Conservation (phyloP, 768 basidiomycete genomes). For the Obba rivulosa region DNA sequence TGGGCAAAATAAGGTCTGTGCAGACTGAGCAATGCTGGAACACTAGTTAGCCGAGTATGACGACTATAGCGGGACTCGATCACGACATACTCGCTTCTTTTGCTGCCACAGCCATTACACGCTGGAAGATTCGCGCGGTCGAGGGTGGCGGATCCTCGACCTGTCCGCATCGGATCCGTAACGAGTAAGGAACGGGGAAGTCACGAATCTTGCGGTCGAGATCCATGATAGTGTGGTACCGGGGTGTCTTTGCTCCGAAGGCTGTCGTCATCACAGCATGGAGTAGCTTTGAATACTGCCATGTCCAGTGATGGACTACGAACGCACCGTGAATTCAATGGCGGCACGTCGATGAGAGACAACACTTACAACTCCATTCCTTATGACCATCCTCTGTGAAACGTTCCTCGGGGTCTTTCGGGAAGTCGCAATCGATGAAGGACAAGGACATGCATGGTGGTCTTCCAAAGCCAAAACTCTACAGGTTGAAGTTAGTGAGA, state of each 20-base stretch:
- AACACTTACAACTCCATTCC: constrained; percentile 39
- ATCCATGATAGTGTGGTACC: constrained; percentile 41
- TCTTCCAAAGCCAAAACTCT: constrained; percentile 62
- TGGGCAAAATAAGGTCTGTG: constrained; percentile 67
- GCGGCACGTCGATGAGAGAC: neutral
- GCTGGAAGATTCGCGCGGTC: constrained; percentile 13
- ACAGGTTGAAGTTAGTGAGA: neutral
- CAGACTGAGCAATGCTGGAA: constrained; percentile 52
- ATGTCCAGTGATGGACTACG: constrained; percentile 51
- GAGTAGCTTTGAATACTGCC: constrained; percentile 48
- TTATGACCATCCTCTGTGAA: constrained; percentile 28
- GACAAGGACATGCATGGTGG: constrained; percentile 49
- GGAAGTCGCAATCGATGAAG: constrained; percentile 55
- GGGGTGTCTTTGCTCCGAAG: constrained; percentile 35
- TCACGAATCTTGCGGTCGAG: constrained; percentile 48
- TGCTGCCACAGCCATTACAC: constrained; percentile 14
- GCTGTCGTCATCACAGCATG: constrained; percentile 45
- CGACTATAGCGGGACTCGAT: constrained; percentile 6
- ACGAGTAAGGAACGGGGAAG: constrained; percentile 40
- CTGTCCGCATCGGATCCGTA: constrained; percentile 29
- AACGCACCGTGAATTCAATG: neutral
- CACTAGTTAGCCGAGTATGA: neutral
- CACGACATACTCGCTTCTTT: constrained; percentile 24
- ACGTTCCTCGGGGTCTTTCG: constrained; percentile 36
- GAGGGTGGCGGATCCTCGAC: constrained; percentile 8